A percentile compares a stretch with the other conserved stretches of the same genome.
Evolutionary conservation across 2,329 filamentous ascomycete genomes (phyloP).

Genomic region (Beauveria australis): DNA sequence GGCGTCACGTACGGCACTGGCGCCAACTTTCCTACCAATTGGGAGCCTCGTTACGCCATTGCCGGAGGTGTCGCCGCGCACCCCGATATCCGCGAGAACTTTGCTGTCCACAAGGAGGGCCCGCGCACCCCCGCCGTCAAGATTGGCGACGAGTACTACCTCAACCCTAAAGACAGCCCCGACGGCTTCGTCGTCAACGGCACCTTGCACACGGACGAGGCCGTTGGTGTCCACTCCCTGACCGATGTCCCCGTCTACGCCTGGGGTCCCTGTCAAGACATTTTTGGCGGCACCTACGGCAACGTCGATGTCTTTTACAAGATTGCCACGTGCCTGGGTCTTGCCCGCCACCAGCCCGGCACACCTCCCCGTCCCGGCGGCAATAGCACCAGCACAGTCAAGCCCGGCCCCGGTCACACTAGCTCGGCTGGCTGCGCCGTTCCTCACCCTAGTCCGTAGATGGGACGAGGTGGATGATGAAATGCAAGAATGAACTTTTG

Average conservation of each 20-base stretch:
- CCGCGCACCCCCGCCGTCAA: slow-evolving; percentile 54
- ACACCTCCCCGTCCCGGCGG: slow-evolving; percentile 1
- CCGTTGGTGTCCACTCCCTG: slow-evolving; percentile 66
- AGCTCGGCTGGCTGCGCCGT: background rate
- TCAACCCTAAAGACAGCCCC: slow-evolving; percentile 57
- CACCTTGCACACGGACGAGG: slow-evolving; percentile 54
- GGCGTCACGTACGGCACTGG: slow-evolving; percentile 64
- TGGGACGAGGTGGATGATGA: background rate
- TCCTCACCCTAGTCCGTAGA: background rate
- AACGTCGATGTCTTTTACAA: slow-evolving; percentile 69
- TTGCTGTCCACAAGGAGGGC: slow-evolving; percentile 58
- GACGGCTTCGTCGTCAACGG: slow-evolving; percentile 69
- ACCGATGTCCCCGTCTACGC: slow-evolving; percentile 75
- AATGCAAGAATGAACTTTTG: background rate
- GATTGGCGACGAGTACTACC: slow-evolving; percentile 49
- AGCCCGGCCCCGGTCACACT: background rate
- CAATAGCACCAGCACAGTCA: background rate
- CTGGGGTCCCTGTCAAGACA: slow-evolving; percentile 68
- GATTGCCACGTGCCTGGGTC: slow-evolving; percentile 60
- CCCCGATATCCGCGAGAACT: slow-evolving; percentile 72
- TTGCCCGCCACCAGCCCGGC: slow-evolving; percentile 26
- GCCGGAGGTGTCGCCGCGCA: slow-evolving; percentile 62
- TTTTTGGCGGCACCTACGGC: slow-evolving; percentile 63
- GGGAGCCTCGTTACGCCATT: slow-evolving; percentile 77
- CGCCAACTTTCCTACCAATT: slow-evolving; percentile 71